Evolutionary conservation across 805 yeast species (phyloP).

Genomic region (Kazachstania africana): DNA sequence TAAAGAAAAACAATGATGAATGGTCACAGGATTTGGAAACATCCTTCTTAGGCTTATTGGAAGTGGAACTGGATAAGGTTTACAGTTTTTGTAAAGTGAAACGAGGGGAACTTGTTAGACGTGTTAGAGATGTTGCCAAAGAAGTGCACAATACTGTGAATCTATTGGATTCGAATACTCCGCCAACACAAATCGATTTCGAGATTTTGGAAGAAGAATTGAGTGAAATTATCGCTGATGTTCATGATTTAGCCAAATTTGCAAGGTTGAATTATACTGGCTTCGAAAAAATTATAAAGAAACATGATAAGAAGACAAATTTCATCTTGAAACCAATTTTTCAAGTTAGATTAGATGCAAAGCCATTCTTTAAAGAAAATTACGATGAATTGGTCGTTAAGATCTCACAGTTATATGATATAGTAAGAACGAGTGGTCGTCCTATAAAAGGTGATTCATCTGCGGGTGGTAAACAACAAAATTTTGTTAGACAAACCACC

Average conservation of each 20-base stretch:
- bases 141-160: constrained; percentile 58
- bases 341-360: constrained; percentile 83
- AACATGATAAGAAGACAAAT: constrained; percentile 84
- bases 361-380: constrained; percentile 92
- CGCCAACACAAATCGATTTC: constrained; percentile 55
- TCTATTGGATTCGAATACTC: constrained; percentile 37
- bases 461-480: constrained; percentile 98
- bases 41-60: constrained; percentile 61
- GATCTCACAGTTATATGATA: constrained; percentile 76
- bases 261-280: constrained; percentile 92
- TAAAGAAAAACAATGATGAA: constrained; percentile 37
- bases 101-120: constrained; percentile 70
- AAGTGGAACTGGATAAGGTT: constrained; percentile 83
- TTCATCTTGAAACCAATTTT: constrained; percentile 81
- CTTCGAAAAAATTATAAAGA: constrained; percentile 90
- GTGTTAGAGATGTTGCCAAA: constrained; percentile 72
- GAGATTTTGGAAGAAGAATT: constrained; percentile 66
- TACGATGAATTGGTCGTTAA: constrained; percentile 83
- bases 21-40: constrained; percentile 82
- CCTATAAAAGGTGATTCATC: constrained; percentile 91
- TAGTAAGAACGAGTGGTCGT: constrained; percentile 91
- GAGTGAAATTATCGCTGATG: constrained; percentile 88
- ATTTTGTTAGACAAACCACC: constrained; percentile 96
- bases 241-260: constrained; percentile 91
- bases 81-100: constrained; percentile 84